Evolutionary conservation across 1,284 basidiomycete genomes (phyloP).

Genomic region (Apiotrichum brassicae): DNA sequence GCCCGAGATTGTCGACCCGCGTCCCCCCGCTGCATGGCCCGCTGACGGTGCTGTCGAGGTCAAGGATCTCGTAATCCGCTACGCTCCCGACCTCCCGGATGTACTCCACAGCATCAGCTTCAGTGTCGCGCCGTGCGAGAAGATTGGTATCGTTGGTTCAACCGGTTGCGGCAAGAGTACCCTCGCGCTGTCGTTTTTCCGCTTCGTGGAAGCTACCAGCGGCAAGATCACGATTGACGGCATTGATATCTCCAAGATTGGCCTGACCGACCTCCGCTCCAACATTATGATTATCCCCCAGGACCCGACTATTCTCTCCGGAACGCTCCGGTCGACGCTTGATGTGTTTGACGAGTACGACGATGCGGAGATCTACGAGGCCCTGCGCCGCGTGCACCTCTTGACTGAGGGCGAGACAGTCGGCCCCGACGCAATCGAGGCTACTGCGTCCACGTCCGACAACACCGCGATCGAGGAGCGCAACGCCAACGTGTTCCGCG

Average conservation of each 20-base stretch:
- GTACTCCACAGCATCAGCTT: slow-evolving; percentile 81
- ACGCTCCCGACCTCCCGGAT: slow-evolving; percentile 71
- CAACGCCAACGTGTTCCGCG: slow-evolving; percentile 78
- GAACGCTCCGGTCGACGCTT: slow-evolving; percentile 76
- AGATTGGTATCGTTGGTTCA: slow-evolving; percentile 77
- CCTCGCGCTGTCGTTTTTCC: slow-evolving; percentile 86
- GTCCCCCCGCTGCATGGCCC: slow-evolving; percentile 80
- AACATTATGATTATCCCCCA: slow-evolving; percentile 88
- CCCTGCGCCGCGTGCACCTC: slow-evolving; percentile 78
- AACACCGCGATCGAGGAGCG: slow-evolving; percentile 47
- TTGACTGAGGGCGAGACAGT: slow-evolving; percentile 52
- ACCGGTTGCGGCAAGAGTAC: slow-evolving; percentile 75
- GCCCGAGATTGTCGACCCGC: slow-evolving; percentile 73
- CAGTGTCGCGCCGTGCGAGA: slow-evolving; percentile 60
- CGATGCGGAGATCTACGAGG: slow-evolving; percentile 78
- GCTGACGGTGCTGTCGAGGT: slow-evolving; percentile 66
- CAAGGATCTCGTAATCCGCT: slow-evolving; percentile 74
- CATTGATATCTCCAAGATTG: slow-evolving; percentile 73
- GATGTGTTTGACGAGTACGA: slow-evolving; percentile 86
- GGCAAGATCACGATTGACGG: slow-evolving; percentile 80
- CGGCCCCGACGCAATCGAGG: slow-evolving; percentile 45
- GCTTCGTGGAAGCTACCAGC: slow-evolving; percentile 82
- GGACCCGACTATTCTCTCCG: slow-evolving; percentile 84
- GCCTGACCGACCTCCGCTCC: slow-evolving; percentile 74
- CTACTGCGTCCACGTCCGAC: slow-evolving; percentile 39